Percentiles rank a stretch among this genome's conserved stretches.
Evolutionary conservation across 2,329 filamentous ascomycete species (phyloP).

Genomic region (Phaeosphaeriaceae sp.): DNA sequence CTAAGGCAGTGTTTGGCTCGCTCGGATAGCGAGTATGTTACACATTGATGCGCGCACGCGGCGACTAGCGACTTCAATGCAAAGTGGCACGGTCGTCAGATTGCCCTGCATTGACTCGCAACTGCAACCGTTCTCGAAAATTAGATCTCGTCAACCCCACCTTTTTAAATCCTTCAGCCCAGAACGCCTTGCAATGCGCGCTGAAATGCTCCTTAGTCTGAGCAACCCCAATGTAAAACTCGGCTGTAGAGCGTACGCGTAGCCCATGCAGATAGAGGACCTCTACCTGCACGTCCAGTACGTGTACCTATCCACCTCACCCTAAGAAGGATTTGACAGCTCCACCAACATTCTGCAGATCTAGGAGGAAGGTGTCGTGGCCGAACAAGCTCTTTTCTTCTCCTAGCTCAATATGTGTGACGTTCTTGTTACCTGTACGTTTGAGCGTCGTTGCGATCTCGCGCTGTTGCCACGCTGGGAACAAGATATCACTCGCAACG

Average conservation of each 20-base stretch:
- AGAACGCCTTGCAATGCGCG: constrained; percentile 31
- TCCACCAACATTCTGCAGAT: constrained; percentile 89
- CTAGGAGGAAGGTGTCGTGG: constrained; percentile 93
- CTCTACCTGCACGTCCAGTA: background rate
- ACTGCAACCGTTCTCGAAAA: background rate
- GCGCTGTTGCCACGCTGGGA: constrained; percentile 96
- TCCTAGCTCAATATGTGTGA: constrained; percentile 88
- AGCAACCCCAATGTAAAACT: constrained; percentile 1
- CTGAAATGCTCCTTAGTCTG: constrained; percentile 8
- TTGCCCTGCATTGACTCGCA: background rate
- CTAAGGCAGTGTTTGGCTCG: background rate
- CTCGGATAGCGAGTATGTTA: constrained; percentile 1
- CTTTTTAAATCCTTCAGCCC: background rate
- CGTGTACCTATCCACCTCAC: constrained; percentile 43
- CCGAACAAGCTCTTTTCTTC: constrained; percentile 95
- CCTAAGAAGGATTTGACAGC: constrained; percentile 80
- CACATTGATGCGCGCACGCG: background rate
- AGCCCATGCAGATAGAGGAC: background rate
- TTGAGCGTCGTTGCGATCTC: constrained; percentile 88
- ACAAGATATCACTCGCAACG: constrained; percentile 93
- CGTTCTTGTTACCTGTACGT: constrained; percentile 76
- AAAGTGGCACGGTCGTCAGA: background rate
- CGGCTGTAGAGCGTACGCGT: background rate
- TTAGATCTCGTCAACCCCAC: constrained; percentile 7
- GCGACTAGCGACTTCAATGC: background rate